Evolutionary conservation across 306 rosid species (phyloP).

Genomic region (Cucurbita moschata): DNA sequence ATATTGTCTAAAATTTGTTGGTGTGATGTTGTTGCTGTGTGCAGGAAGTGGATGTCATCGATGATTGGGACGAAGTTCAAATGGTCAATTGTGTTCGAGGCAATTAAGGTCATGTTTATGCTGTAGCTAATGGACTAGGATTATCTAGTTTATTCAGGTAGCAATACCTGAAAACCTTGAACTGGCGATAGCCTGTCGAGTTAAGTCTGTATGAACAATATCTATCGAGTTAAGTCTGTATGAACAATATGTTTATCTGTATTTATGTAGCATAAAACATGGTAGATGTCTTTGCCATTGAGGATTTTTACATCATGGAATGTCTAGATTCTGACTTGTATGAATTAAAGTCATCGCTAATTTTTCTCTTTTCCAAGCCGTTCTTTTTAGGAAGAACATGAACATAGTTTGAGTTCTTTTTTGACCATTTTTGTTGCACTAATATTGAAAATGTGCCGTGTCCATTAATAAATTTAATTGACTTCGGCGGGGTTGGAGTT

Average conservation of each 20-base stretch:
- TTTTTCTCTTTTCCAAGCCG: not conserved
- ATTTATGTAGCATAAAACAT: not conserved
- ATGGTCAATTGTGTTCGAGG: not conserved
- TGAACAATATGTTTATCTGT: not conserved
- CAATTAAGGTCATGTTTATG: not conserved
- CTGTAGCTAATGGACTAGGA: not conserved
- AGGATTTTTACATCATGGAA: not conserved
- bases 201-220: not conserved
- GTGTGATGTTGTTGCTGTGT: not conserved
- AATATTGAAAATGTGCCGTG: not conserved
- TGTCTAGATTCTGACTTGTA: not conserved
- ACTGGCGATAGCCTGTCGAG: not conserved
- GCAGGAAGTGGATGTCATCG: not conserved
- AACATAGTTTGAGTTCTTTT: not conserved
- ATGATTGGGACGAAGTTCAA: not conserved
- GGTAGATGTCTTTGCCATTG: not conserved
- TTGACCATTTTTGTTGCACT: not conserved
- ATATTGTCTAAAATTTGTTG: not conserved
- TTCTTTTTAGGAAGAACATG: not conserved
- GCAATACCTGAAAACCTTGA: not conserved
- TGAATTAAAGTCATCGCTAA: not conserved
- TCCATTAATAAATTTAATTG: not conserved
- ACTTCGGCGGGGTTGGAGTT: not conserved
- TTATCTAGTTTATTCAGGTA: not conserved
- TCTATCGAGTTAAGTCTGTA: not conserved